Evolutionary conservation across 495 filamentous ascomycete genomes (phyloP), one percentile per base, ranked within the genome.

Genomic region (Penicillium lagena): DNA sequence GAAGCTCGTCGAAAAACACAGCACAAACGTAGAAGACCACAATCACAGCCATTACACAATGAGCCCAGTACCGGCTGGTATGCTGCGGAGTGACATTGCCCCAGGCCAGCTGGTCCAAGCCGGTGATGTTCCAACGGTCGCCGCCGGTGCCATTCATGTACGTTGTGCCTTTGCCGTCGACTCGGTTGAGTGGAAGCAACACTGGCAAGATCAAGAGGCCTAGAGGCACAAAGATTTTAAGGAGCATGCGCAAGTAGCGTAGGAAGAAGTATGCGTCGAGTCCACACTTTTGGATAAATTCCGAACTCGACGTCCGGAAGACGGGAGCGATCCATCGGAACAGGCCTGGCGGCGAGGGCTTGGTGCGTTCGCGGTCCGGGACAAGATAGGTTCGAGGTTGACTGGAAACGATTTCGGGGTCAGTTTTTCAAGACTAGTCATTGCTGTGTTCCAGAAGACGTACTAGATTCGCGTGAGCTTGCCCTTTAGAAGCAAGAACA

Each of bases 261-360:
- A 98, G 75, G 68, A 97, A 98, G 66, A 98, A 95, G 71, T 96
- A 98, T 55, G 94, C 91, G 65, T 98, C 93, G 33, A 98, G 77
- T 7, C 93, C 93, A 62, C 89, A 95, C 65, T 95, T 96, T 33
- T 87, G 83, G 47, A 96, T 93, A 58, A 96, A 85, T 50, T 95
- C 88, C n/a, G 85, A 74, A 63, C 89, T 84, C 37, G 79, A 76
- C 43, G 88, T 88, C 56, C 75, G 80, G 65, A 93, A 87, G 30
- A 95, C 76, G 22, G 82, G 75, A 17, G 64, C 63, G 33, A 90
- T 60, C 77, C 90, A 85, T 46, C 70, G 73, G 54, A 81, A 82
- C n/a, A 85, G 71, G 13, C 80, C 88, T 40, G 74, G 62, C 6
- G 86, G 84, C 9, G 89, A 87, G 7, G 83, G 68, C 32, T 80